Conservation (phyloP, 139 green algal species). For the Chlamydomonas sphaeroides region DNA sequence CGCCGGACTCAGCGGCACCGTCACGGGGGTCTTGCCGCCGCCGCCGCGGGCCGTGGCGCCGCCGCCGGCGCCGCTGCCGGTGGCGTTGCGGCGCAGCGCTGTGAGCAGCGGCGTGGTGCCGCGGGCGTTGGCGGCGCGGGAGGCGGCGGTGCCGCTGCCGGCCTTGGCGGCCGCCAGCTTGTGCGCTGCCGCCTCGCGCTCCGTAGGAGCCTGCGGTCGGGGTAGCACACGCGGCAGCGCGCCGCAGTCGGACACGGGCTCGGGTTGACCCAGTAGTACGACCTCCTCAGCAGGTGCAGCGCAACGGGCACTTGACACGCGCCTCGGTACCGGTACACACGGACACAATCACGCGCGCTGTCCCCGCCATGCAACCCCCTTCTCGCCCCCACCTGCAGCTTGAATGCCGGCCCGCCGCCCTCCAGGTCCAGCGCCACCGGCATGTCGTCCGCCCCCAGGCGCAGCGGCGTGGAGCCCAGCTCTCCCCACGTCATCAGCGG, state of each 20-base stretch:
- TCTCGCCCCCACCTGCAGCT: slow-evolving; percentile 29
- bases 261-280: not conserved
- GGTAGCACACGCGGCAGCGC: not conserved
- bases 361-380: not conserved
- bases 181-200: slow-evolving; percentile 22
- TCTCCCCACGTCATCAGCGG: slow-evolving; percentile 93
- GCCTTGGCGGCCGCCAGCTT: slow-evolving; percentile 33
- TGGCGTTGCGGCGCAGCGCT: not conserved
- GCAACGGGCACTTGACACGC: not conserved
- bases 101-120: slow-evolving; percentile 19
- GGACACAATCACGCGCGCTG: not conserved
- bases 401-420: slow-evolving; percentile 34
- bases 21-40: not conserved
- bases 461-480: slow-evolving; percentile 80
- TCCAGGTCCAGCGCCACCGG: slow-evolving; percentile 29
- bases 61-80: slow-evolving; percentile 5
- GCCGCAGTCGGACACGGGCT: too few species aligned
- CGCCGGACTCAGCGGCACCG: slow-evolving; percentile 22
- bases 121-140: not conserved
- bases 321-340: too few species aligned
- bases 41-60: slow-evolving; percentile 2
- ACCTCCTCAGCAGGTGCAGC: not conserved
- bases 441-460: slow-evolving; percentile 57
- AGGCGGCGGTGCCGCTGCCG: slow-evolving; percentile 8
- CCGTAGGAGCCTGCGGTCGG: not conserved